Base-by-base conservation (phyloP, 2,329 filamentous ascomycete genomes). In the Ophiostoma triangulosporum region DNA sequence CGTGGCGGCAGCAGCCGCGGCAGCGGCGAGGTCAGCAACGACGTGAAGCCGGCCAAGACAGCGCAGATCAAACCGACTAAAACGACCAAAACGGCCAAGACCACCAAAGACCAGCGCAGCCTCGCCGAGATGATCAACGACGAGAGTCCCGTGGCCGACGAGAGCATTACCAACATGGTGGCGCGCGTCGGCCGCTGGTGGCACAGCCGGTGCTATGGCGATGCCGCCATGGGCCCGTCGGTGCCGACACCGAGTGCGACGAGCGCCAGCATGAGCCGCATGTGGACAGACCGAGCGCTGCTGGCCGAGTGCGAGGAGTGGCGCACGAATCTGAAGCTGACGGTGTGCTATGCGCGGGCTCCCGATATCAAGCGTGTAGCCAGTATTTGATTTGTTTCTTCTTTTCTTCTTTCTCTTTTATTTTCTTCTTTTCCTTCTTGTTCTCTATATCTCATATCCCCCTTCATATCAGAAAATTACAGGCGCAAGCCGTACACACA, bases 161-260 rank as follows among this genome's bases (percentile, higher is more conserved):
- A 89, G 63, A 84, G 81, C 59, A 95, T 97, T 63, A 88, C 88
- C 14, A 90, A 88, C 63, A 95, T 95, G 75, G 89, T 97, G 22
- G 85, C 89, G 15, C 84, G 91, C 58, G 91, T 97, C 11, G 91
- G 89, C 2, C 78, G 93, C 43, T 97, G 91, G 88, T 98, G 93
- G 93, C 97, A 95, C 68, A 86, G 81, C 9, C 81, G 86, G 51
- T 96, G 91, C 71, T 97, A 96, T 65, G 91, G 96, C 68, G 80
- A 77, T 54, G 74, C 77, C 4, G 73, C 82, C 8, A 67, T 51
- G 15, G 45, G 43, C 7, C 78, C 56, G 68, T 74, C 7, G n/a
- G 56, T 58, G 33, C 55, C 27, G 1, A n/a, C 43, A 5, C 24
- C 50, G 29, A 12, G 31, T 3, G 17, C 14, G 4, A n/a, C 11